These are phyloP conservation scores for Xylaria sp. DNA, from an alignment of 495 filamentous ascomycete species.

Conservation along the genomic window DNA sequence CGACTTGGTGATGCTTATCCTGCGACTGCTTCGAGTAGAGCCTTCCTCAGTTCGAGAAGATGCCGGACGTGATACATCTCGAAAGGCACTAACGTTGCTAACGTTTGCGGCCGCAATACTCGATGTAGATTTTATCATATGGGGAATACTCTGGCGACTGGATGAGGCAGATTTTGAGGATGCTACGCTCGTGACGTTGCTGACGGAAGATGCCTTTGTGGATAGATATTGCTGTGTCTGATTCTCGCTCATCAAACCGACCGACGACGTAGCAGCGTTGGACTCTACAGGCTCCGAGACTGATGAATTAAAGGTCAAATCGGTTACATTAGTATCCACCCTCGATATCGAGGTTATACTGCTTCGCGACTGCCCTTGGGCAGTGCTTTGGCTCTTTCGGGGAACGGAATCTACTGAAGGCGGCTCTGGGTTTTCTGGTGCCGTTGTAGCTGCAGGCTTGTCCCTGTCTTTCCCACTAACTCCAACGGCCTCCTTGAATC, in stretches of 20 bases:
- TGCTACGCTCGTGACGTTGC: slow-evolving; percentile 48
- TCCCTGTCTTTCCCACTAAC: slow-evolving; percentile 66
- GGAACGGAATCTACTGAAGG: slow-evolving; percentile 50
- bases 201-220: slow-evolving; percentile 63
- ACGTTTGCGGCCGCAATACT: slow-evolving; percentile 63
- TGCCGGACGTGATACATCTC: slow-evolving; percentile 50
- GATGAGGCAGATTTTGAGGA: slow-evolving; percentile 60
- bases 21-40: slow-evolving; percentile 33
- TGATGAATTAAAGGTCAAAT: slow-evolving; percentile 45
- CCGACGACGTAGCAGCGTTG: slow-evolving; percentile 43
- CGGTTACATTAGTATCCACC: slow-evolving; percentile 46
- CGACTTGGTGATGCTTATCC: slow-evolving; percentile 47
- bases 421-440: slow-evolving; percentile 38
- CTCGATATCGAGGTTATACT: slow-evolving; percentile 40
- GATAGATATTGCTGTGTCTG: slow-evolving; percentile 52
- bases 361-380: slow-evolving; percentile 49
- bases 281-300: slow-evolving; percentile 47
- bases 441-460: slow-evolving; percentile 31
- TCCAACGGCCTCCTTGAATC: slow-evolving; percentile 78
- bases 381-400: slow-evolving; percentile 45
- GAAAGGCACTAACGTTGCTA: slow-evolving; percentile 63
- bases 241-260: slow-evolving; percentile 43
- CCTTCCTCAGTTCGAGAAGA: slow-evolving; percentile 49
- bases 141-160: slow-evolving; percentile 55
- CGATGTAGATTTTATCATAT: slow-evolving; percentile 52